phyloP scores from a whole-genome alignment of 192 early-diverging fungal genomes.

The Backusella tarrabulga region DNA sequence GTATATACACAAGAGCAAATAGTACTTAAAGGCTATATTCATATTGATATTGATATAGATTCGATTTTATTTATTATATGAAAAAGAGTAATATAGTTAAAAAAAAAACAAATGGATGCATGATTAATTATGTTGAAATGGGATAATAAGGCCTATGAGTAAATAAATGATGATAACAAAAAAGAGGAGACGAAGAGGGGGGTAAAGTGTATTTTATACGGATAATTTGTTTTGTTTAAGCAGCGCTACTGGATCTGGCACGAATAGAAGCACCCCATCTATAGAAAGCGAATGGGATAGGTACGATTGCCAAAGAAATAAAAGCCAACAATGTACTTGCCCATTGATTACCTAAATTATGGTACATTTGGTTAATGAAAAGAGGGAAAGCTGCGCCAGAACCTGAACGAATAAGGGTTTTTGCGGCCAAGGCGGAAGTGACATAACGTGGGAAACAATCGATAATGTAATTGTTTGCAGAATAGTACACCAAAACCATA shows the following conservation, averaged over 20 bases:
- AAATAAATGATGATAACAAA: background rate
- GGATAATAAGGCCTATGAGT: background rate
- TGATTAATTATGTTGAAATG: background rate
- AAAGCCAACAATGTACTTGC: conserved; percentile 30
- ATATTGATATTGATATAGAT: background rate
- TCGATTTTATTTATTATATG: background rate
- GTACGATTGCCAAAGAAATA: conserved; percentile 31
- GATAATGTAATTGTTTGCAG: conserved; percentile 33
- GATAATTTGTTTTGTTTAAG: background rate
- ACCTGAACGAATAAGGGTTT: conserved; percentile 27
- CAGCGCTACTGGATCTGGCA: conserved; percentile 15
- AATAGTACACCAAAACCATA: conserved; percentile 31
- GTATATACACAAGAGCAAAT: background rate
- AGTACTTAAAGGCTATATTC: background rate
- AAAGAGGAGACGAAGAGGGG: background rate
- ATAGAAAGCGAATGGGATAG: conserved; percentile 34
- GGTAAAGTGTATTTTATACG: background rate
- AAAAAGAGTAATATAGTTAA: background rate
- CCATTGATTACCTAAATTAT: conserved; percentile 30
- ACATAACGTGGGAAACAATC: conserved; percentile 29
- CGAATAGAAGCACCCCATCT: conserved; percentile 22
- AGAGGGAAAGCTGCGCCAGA: conserved; percentile 35
- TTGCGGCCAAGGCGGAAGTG: conserved; percentile 32
- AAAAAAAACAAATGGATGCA: background rate
- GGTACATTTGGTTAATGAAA: conserved; percentile 33